Conservation (phyloP, 208 protist genomes). For the Trypanosoma grayi region DNA sequence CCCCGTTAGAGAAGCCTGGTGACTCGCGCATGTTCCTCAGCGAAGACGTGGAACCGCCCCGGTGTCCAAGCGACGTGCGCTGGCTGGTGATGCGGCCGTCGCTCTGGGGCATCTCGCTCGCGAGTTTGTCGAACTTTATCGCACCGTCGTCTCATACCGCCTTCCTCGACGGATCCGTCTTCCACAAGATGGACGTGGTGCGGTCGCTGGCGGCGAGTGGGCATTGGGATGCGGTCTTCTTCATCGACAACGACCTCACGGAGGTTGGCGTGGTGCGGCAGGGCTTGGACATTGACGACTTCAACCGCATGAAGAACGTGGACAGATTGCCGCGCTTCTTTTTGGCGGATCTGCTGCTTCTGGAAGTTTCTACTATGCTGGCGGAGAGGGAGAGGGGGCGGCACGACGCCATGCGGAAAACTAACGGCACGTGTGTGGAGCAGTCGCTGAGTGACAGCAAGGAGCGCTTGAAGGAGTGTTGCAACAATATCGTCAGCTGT, state of each 20-base stretch:
- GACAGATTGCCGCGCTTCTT: constrained; percentile 53
- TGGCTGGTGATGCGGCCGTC: constrained; percentile 77
- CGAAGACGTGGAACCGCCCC: constrained; percentile 22
- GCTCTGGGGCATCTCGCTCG: constrained; percentile 76
- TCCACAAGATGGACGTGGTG: constrained; percentile 82
- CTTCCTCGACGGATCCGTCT: constrained; percentile 71
- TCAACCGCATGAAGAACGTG: constrained; percentile 39
- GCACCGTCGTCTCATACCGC: constrained; percentile 59
- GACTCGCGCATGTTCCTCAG: constrained; percentile 38
- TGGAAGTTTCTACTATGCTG: constrained; percentile 51
- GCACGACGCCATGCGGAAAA: no score
- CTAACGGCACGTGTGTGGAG: no score
- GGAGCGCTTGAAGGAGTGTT: no score
- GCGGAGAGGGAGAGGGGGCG: constrained; percentile 17
- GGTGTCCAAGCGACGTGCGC: constrained; percentile 32
- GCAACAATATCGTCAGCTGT: no score
- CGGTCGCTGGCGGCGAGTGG: constrained; percentile 74
- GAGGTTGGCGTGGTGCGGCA: constrained; percentile 71
- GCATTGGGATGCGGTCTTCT: constrained; percentile 80
- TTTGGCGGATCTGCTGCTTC: constrained; percentile 54
- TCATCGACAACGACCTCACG: constrained; percentile 85
- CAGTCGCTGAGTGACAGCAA: no score
- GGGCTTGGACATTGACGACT: constrained; percentile 54
- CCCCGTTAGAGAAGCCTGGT: constrained; percentile 29
- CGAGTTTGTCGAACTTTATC: constrained; percentile 58